These are phyloP conservation scores for Thelephora aurantiotincta DNA, from an alignment of 768 basidiomycete genomes.

Conservation along the genomic window DNA sequence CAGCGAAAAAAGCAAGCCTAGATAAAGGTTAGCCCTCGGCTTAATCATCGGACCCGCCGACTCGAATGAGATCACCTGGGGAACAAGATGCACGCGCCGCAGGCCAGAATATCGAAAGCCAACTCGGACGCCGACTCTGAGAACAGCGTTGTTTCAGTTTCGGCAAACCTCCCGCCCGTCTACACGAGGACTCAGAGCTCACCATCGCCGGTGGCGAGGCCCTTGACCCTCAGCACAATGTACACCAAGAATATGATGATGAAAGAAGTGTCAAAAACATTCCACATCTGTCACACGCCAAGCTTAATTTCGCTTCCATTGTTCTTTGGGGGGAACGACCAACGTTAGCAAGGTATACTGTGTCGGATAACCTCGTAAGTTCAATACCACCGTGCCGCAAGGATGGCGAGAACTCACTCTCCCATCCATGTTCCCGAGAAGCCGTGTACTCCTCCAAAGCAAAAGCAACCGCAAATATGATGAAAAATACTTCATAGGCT, in stretches of 20 bases:
- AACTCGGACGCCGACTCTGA: constrained; percentile 37
- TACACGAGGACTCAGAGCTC: constrained; percentile 1
- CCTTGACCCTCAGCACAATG: constrained; percentile 47
- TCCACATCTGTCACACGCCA: constrained; percentile 58
- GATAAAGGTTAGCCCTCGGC: background rate
- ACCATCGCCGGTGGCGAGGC: constrained; percentile 42
- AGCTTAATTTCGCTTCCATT: too few species aligned
- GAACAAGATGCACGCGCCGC: constrained; percentile 75
- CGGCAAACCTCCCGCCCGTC: constrained; percentile 1
- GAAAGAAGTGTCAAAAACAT: constrained; percentile 73
- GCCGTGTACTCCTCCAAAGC: constrained; percentile 80
- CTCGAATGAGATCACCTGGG: constrained; percentile 37
- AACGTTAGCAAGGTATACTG: background rate
- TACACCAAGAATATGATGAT: constrained; percentile 58
- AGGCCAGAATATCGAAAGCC: constrained; percentile 75
- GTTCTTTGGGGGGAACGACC: too few species aligned
- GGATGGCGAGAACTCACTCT: constrained; percentile 38
- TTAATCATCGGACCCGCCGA: background rate
- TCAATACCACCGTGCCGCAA: background rate
- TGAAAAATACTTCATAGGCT: constrained; percentile 57
- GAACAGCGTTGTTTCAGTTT: constrained; percentile 1
- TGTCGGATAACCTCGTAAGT: background rate
- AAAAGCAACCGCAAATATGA: constrained; percentile 67
- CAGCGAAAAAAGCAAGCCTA: constrained; percentile 67
- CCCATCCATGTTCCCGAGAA: constrained; percentile 78